Evolutionary conservation across 352 stramenopile genomes (phyloP).

Genomic region (Phytophthora constricta): DNA sequence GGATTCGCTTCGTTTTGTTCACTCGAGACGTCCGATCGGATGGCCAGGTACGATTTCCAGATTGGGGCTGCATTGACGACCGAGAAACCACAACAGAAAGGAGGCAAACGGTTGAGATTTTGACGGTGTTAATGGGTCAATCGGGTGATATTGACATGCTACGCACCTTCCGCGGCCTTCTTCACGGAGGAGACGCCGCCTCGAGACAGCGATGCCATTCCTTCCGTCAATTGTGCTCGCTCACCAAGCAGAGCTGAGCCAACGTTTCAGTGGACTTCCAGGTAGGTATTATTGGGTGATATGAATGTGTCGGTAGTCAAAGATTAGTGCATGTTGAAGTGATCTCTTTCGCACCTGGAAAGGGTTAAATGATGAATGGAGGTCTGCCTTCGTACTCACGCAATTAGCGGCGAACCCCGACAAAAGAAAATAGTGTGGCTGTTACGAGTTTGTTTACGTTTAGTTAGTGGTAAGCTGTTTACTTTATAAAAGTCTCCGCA

Average conservation of each 20-base stretch:
- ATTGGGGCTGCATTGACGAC: conserved; percentile 48
- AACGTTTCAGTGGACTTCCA: conserved; percentile 16
- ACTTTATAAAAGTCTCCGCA: too few species aligned
- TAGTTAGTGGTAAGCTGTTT: too few species aligned
- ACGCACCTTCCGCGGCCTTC: conserved; percentile 40
- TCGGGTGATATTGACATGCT: too few species aligned
- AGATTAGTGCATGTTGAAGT: too few species aligned
- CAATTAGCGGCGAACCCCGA: too few species aligned
- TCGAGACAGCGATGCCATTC: conserved; percentile 20
- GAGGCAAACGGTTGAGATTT: too few species aligned
- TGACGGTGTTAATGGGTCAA: too few species aligned
- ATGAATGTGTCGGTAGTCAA: not conserved
- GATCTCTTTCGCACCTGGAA: too few species aligned
- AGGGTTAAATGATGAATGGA: too few species aligned
- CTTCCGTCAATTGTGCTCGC: conserved; percentile 18
- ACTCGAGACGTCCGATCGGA: conserved; percentile 33
- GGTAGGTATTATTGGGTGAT: not conserved
- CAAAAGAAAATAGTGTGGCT: too few species aligned
- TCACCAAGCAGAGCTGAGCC: conserved; percentile 18
- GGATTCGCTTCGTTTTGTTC: conserved; percentile 4
- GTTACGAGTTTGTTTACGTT: too few species aligned
- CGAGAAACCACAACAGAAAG: conserved; percentile 2
- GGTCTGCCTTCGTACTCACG: too few species aligned
- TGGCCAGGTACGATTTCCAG: conserved; percentile 72
- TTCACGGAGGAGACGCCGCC: conserved; percentile 35